phyloP scores from a whole-genome alignment of 2,329 filamentous ascomycete genomes.

The Colletotrichum tamarilloi region DNA sequence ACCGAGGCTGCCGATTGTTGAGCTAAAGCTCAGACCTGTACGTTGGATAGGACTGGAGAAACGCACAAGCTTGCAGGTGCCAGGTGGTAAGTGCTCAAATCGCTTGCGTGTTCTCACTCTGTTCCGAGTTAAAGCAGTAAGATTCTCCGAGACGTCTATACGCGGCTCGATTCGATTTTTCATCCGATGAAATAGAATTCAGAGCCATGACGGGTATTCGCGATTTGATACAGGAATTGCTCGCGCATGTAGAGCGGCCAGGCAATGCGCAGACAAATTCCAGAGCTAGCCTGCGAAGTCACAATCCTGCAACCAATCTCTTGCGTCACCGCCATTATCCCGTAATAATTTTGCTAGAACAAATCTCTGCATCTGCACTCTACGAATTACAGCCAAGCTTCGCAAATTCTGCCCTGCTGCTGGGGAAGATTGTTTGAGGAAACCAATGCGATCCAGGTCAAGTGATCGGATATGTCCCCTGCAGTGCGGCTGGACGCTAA shows the following conservation, averaged over 20 bases:
- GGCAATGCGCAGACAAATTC: neutral
- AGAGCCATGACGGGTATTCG: neutral
- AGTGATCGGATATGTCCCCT: slow-evolving; percentile 19
- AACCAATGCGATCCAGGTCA: neutral
- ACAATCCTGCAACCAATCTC: neutral
- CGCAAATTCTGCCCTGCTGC: slow-evolving; percentile 1
- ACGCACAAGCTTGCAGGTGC: no score
- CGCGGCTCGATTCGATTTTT: no score
- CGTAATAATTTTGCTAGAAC: no score
- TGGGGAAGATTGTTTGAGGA: neutral
- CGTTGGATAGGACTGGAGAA: no score
- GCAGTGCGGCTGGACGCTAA: slow-evolving; percentile 32
- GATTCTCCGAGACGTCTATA: no score
- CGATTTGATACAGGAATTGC: neutral
- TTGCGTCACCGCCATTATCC: neutral
- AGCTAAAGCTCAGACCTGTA: no score
- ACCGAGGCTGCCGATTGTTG: no score
- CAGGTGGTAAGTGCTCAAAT: no score
- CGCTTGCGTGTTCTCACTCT: no score
- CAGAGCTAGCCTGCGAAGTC: neutral
- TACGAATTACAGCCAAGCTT: neutral
- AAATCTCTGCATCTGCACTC: neutral
- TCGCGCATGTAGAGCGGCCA: neutral
- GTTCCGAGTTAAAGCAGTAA: no score
- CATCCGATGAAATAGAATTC: neutral